Conservation (phyloP, 2,329 filamentous ascomycete genomes). For the Xylariales sp. region DNA sequence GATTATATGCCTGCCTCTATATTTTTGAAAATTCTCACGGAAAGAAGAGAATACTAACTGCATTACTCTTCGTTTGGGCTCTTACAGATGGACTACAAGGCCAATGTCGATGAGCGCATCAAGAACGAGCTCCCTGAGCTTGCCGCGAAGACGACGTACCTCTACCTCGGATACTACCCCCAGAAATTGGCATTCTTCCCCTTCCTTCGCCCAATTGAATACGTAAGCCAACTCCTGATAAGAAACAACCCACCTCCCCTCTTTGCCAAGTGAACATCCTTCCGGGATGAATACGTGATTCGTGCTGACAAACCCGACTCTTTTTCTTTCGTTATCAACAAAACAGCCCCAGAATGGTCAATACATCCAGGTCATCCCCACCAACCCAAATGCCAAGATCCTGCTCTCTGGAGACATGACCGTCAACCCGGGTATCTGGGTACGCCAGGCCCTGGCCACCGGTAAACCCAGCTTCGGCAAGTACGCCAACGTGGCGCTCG, state of each 20-base stretch:
- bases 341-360: conserved; percentile 5
- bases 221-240: neutral
- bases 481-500: conserved; percentile 18
- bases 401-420: conserved; percentile 18
- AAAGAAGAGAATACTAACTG: neutral
- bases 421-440: conserved; percentile 20
- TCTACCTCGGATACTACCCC: conserved; percentile 26
- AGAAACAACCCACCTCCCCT: neutral
- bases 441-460: conserved; percentile 13
- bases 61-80: neutral
- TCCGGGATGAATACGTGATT: too few species aligned
- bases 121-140: conserved; percentile 22
- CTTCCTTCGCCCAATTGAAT: conserved; percentile 5
- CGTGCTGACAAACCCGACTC: too few species aligned
- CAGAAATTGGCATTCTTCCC: conserved; percentile 18
- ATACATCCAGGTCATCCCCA: conserved; percentile 15
- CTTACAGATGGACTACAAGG: conserved; percentile 33
- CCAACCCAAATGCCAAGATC: conserved; percentile 14
- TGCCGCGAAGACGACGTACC: conserved; percentile 30
- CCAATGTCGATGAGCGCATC: conserved; percentile 31
- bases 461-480: conserved; percentile 11
- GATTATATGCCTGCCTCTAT: neutral
- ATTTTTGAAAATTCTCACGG: neutral
- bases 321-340: neutral
- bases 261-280: too few species aligned